These are phyloP conservation scores for Yamadazyma diospyri DNA, from an alignment of 1,139 yeast species.

Conservation along the genomic window DNA sequence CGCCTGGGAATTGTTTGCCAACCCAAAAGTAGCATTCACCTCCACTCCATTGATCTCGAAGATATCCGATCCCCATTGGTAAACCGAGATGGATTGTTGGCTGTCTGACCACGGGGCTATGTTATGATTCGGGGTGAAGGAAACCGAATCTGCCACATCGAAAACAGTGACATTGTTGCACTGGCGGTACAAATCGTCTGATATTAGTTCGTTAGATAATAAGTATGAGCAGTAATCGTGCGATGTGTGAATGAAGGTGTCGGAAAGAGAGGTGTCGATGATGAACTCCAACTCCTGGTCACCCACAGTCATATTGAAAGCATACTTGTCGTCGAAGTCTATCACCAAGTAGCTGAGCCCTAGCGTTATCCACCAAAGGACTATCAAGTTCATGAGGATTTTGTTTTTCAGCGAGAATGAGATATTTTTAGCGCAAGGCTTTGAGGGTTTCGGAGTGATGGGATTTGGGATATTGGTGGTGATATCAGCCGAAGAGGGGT, in stretches of 20 bases:
- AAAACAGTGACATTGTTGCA: not conserved
- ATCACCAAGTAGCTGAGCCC: constrained; percentile 1
- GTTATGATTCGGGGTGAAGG: not conserved
- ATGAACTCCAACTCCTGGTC: constrained; percentile 1
- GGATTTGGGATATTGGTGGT: too few relatives aligned
- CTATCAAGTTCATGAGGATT: not conserved
- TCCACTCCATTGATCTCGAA: constrained; percentile 1
- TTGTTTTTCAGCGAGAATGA: constrained; percentile 1
- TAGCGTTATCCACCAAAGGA: not conserved
- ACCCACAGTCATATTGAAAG: constrained; percentile 1
- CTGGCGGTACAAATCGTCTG: not conserved
- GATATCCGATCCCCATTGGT: constrained; percentile 3
- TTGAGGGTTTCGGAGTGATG: too few relatives aligned
- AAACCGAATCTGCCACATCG: not conserved
- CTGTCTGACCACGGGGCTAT: constrained; percentile 4
- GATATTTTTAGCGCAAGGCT: not conserved
- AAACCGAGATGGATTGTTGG: not conserved
- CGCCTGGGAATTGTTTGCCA: not conserved
- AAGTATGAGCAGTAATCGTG: constrained; percentile 1
- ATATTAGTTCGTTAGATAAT: not conserved
- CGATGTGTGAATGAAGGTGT: constrained; percentile 1
- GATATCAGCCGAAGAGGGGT: too few relatives aligned
- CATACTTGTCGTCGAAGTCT: not conserved
- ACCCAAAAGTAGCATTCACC: constrained; percentile 2
- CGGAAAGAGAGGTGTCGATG: constrained; percentile 3